Base-by-base conservation (phyloP, 495 filamentous ascomycete genomes). In the Podospora anserina region DNA sequence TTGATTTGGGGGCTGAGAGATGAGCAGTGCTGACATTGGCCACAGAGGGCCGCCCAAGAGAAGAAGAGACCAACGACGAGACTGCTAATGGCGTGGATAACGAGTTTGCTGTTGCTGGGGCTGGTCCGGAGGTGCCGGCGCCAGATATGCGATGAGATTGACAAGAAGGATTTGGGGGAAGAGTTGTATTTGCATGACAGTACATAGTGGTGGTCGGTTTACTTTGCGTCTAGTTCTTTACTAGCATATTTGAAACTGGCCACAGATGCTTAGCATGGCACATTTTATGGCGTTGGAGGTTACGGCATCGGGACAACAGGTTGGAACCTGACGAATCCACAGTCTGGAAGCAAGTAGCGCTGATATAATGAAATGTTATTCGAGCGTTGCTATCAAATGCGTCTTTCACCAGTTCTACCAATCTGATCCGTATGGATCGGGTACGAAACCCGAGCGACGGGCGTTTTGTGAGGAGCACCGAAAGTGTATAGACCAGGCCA, bases 61-160 rank as follows among this genome's bases (percentile, higher is more conserved):
- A 11, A 49, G 39, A 49, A 16, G 39, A 49, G 39, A 11, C 15
- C 7, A 49, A 49, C 13, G 82, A 82, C 3, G 81, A 86, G 44
- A 82, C 80, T 1, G 80, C 79, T 27, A 78, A 83, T 66, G 78
- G 70, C 9, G 78, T 85, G 67, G 78, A 87, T 70, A 82, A 85
- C 70, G 85, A 87, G 54, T 80, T 86, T 65, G 84, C 82, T 6
- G 83, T 81, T 20, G 84, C 82, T 27, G 81, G 82, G 15, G 74
- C 72, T 0, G 77, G 73, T 13, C 39, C 39, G 39, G 39, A 49
- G 34, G 70, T 77, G 6, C 70, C 66, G 27, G 65, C 69, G 15
- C 77, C 77, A 7, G 77, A 79, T 20, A 76, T 79, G 44, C 71
- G 74, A 53, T 79, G 69, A 74, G n/a, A 28, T 44, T 16, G n/a